These are phyloP conservation scores for Austroboletus novae-zelandiae DNA, from an alignment of 1,284 basidiomycete species.

Conservation along the genomic window DNA sequence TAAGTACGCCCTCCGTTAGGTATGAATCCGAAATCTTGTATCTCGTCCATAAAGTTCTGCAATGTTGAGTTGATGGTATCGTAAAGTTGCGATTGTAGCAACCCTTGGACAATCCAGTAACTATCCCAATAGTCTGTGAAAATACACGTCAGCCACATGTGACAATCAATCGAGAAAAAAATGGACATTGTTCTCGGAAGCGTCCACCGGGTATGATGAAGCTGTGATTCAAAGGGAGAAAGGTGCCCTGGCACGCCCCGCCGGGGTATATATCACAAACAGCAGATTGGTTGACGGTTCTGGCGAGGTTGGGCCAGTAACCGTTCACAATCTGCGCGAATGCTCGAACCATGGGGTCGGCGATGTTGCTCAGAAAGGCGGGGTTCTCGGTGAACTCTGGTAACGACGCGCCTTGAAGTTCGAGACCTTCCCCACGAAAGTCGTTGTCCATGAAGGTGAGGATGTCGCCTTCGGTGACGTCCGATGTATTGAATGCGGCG, in stretches of 20 bases:
- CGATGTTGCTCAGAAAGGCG: slow-evolving; percentile 68
- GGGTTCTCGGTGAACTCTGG: slow-evolving; percentile 65
- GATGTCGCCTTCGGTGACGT: slow-evolving; percentile 56
- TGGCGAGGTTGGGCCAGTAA: slow-evolving; percentile 80
- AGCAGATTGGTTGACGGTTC: slow-evolving; percentile 68
- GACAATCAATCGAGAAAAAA: slow-evolving; percentile 4
- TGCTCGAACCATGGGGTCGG: slow-evolving; percentile 67
- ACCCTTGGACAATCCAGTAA: slow-evolving; percentile 84
- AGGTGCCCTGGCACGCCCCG: slow-evolving; percentile 69
- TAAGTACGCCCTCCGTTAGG: slow-evolving; percentile 89
- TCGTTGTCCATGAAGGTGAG: slow-evolving; percentile 73
- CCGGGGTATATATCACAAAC: slow-evolving; percentile 55
- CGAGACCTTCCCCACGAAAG: slow-evolving; percentile 83
- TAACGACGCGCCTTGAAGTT: slow-evolving; percentile 67
- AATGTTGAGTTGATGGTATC: slow-evolving; percentile 74
- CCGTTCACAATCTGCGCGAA: slow-evolving; percentile 79
- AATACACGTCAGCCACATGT: slow-evolving; percentile 10
- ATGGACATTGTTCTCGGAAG: slow-evolving; percentile 67
- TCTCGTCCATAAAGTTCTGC: slow-evolving; percentile 91
- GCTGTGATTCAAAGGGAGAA: slow-evolving; percentile 88
- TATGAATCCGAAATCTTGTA: slow-evolving; percentile 81
- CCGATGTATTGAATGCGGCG: slow-evolving; percentile 46
- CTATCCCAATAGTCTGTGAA: slow-evolving; percentile 76
- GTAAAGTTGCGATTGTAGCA: slow-evolving; percentile 77
- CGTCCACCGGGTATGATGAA: slow-evolving; percentile 86